phyloP scores from a whole-genome alignment of 2,329 filamentous ascomycete species.

The Sarocladium oryzae region DNA sequence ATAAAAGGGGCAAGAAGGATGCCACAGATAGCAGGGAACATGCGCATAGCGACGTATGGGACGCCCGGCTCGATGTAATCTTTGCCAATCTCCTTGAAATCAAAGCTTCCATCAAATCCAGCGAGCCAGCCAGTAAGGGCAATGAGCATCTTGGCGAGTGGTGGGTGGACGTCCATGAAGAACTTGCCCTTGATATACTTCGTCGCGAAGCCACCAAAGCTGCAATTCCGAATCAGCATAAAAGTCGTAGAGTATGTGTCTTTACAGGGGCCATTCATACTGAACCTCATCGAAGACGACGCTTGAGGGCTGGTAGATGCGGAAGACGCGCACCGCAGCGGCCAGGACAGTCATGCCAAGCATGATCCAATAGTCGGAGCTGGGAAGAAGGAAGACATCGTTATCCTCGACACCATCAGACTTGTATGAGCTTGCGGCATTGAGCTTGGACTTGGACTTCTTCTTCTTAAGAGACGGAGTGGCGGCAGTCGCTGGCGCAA shows the following conservation, averaged over 20 bases:
- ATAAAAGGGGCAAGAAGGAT: conserved; percentile 84
- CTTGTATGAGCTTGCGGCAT: conserved; percentile 53
- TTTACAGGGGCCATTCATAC: conserved; percentile 50
- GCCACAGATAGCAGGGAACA: conserved; percentile 85
- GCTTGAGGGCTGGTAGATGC: conserved; percentile 91
- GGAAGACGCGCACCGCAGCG: conserved; percentile 77
- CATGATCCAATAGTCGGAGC: conserved; percentile 76
- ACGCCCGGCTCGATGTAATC: conserved; percentile 93
- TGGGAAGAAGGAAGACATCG: conserved; percentile 82
- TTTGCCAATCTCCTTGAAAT: conserved; percentile 99
- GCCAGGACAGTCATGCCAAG: conserved; percentile 67
- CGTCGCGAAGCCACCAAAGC: conserved; percentile 94
- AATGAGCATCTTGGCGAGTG: conserved; percentile 92
- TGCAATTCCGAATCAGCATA: conserved; percentile 29
- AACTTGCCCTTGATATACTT: conserved; percentile 99
- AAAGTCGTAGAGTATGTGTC: not conserved
- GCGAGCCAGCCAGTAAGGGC: conserved; percentile 91
- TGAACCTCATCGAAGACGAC: conserved; percentile 99
- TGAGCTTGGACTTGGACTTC: conserved; percentile 31
- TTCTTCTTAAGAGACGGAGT: conserved; percentile 11
- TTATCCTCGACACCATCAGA: conserved; percentile 80
- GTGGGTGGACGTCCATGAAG: conserved; percentile 99
- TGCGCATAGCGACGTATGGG: conserved; percentile 94
- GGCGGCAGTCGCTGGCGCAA: conserved; percentile 9
- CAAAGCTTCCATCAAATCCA: conserved; percentile 91